Base-by-base conservation (phyloP, 1,284 basidiomycete genomes). In the Veloboletus limbatus region DNA sequence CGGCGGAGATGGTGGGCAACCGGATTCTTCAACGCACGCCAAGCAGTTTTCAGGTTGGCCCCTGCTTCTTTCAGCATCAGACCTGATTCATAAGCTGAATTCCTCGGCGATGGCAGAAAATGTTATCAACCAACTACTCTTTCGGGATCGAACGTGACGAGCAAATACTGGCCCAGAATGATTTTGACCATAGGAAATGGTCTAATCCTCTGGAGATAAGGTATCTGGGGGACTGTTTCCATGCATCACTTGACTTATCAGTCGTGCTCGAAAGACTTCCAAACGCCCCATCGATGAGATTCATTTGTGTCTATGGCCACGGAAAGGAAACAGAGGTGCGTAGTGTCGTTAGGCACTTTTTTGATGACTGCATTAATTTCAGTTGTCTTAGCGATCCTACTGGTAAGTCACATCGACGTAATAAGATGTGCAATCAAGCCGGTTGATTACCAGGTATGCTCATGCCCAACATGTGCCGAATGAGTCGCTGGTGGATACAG, bases 241-340 rank as follows among this genome's bases (percentile, higher is more conserved):
- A 13, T 21, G 31, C 8, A 27, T 30, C 16, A 3, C 28, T 27
- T 11, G 13, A 37, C 36, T 51, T 5, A 50, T 45, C 17, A 8
- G 16, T 35, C 13, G 28, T 40, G 6, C 17, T 39, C 31, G n/a
- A 34, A 52, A 90, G 87, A 59, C 71, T 93, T n/a, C 96, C 96
- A 0, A 71, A 85, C 40, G 96, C 96, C 0, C 95, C 95, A 0
- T 88, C 85, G 1, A 90, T 97, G 85, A 94, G 89, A 65, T 84
- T 97, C 18, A 92, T 87, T 68, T 98, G 96, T 57, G 78, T 95
- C 8, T 98, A 99, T 67, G 97, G 96, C 0, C 87, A 92, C 54
- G 97, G 97, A 17, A 98, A 98, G 65, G 88, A 95, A 57, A 99
- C 97, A 0, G 97, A 97, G 78, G 88, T 86, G 37, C 58, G 76